Conservation (phyloP, 768 basidiomycete species). For the Multifurca ochricompacta region DNA sequence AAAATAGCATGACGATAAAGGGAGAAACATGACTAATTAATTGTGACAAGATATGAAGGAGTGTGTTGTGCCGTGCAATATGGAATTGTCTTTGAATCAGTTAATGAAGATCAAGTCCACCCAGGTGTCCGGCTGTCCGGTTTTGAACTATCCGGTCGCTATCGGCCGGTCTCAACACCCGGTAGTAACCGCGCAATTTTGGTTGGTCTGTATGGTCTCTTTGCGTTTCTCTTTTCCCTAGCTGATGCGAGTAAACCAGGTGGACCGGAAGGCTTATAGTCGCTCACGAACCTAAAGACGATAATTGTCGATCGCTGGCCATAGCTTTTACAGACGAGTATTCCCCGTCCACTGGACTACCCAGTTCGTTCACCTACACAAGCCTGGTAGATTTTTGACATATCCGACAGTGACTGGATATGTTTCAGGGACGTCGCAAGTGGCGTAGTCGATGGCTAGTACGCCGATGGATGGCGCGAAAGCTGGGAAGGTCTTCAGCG, state of each 20-base stretch:
- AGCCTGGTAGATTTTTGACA: slow-evolving; percentile 57
- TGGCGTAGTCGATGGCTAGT: slow-evolving; percentile 39
- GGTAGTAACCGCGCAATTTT: no score
- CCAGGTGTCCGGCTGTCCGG: no score
- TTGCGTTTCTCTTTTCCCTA: slow-evolving; percentile 12
- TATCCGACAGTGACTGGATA: neutral
- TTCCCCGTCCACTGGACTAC: slow-evolving; percentile 81
- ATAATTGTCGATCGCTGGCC: slow-evolving; percentile 83
- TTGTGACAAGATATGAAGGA: no score
- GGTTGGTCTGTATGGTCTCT: slow-evolving; percentile 45
- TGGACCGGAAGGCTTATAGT: slow-evolving; percentile 85
- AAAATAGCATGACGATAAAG: no score
- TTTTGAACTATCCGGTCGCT: no score
- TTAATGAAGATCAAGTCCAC: no score
- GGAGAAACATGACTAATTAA: no score
- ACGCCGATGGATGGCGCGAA: slow-evolving; percentile 39
- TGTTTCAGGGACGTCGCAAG: slow-evolving; percentile 40
- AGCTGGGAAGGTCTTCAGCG: slow-evolving; percentile 34
- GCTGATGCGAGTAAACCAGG: slow-evolving; percentile 45
- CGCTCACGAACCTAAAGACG: slow-evolving; percentile 81
- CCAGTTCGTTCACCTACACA: slow-evolving; percentile 65
- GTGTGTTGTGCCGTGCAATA: no score
- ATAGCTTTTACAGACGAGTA: slow-evolving; percentile 68
- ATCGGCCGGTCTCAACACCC: no score
- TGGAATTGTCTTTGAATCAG: no score